Conservation (phyloP, 108 stramenopile species). For the Cyclostephanos tholiformis region DNA sequence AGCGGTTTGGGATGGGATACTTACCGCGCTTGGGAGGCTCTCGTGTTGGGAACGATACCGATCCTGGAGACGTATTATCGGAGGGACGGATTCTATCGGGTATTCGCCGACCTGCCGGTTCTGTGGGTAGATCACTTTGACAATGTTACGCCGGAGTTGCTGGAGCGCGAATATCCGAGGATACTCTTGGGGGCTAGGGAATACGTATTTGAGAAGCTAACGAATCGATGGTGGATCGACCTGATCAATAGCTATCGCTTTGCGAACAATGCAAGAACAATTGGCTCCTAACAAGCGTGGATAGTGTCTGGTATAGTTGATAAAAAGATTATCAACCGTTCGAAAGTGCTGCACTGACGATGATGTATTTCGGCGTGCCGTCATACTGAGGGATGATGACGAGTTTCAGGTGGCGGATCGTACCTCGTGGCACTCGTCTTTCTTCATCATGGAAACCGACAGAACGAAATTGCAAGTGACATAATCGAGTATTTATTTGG, state of each 20-base stretch:
- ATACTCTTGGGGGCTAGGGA: constrained; percentile 26
- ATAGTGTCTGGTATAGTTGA: no score
- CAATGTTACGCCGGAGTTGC: constrained; percentile 53
- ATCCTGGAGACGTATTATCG: constrained; percentile 51
- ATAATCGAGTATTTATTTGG: no score
- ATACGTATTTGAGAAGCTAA: constrained; percentile 54
- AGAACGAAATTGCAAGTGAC: no score
- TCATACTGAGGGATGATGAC: no score
- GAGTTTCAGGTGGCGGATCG: no score
- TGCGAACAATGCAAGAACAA: neutral
- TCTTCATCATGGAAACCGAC: no score
- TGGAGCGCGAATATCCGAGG: constrained; percentile 45
- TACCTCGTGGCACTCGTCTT: no score
- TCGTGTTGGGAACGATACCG: constrained; percentile 50
- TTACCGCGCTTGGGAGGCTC: constrained; percentile 59
- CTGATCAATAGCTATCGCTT: constrained; percentile 35
- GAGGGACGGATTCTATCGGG: constrained; percentile 50
- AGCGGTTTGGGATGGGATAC: constrained; percentile 62
- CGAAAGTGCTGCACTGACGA: neutral
- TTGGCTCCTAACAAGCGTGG: no score
- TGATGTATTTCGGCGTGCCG: neutral
- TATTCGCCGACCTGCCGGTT: constrained; percentile 54
- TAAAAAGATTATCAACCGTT: no score
- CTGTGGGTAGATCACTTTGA: constrained; percentile 55
- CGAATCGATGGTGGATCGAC: constrained; percentile 53